Conservation (phyloP, 2,329 filamentous ascomycete species). For the Stemphylium vesicarium region DNA sequence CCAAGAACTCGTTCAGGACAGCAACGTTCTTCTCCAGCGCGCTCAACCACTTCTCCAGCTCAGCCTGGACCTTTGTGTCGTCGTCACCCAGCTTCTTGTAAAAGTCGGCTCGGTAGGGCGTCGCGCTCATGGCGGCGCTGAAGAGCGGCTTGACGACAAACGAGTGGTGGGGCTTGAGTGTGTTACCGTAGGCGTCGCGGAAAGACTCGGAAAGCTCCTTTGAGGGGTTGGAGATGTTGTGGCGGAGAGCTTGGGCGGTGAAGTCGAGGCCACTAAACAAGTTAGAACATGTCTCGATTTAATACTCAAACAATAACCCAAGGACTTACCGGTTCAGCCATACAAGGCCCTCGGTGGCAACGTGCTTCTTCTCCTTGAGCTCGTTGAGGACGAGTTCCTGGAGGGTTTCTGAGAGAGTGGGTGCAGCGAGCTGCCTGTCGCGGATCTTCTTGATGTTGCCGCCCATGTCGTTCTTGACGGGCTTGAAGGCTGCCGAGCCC, state of each 20-base stretch:
- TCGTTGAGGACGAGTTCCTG: constrained; percentile 88
- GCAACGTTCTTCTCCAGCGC: constrained; percentile 77
- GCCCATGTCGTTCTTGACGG: constrained; percentile 88
- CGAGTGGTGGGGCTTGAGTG: constrained; percentile 89
- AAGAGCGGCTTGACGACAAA: constrained; percentile 93
- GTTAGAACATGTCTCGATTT: no score
- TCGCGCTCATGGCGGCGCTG: constrained; percentile 88
- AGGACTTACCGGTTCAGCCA: constrained; percentile 94
- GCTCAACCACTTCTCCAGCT: constrained; percentile 74
- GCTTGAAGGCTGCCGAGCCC: constrained; percentile 76
- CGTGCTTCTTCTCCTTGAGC: constrained; percentile 86
- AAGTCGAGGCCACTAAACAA: constrained; percentile 89
- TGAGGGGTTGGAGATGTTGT: constrained; percentile 71
- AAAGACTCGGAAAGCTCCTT: constrained; percentile 88
- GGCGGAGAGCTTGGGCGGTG: constrained; percentile 80
- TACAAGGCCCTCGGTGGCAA: constrained; percentile 84
- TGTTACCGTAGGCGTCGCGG: constrained; percentile 80
- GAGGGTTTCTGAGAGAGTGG: constrained; percentile 78
- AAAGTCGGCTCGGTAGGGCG: constrained; percentile 92
- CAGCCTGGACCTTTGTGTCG: constrained; percentile 64
- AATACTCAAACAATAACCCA: no score
- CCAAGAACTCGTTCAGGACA: constrained; percentile 71
- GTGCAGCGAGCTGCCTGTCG: constrained; percentile 78
- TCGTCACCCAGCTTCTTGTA: constrained; percentile 83
- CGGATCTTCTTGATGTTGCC: constrained; percentile 97